Evolutionary conservation across 2,329 filamentous ascomycete species (phyloP), one percentile per base, ranked within the genome.

Genomic region (Gaeumannomyces tritici): DNA sequence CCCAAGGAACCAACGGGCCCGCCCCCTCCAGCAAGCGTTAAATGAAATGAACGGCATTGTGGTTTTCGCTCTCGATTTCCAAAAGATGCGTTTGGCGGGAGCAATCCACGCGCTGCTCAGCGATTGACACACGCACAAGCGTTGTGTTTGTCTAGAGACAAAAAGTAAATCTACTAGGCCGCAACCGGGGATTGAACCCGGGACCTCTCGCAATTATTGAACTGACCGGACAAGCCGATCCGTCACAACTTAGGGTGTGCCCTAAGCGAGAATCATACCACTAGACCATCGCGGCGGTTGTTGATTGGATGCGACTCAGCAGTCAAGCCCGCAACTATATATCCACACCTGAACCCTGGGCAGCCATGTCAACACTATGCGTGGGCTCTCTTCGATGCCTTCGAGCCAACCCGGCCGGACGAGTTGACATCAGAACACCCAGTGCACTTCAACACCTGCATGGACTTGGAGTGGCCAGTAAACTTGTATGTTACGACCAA

Each of bases 191-290:
- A 61, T 61, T 61, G 59, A 61, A 61, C 59, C 47, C 33, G 59
- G 59, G 59, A 61, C 59, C 59, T 61, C 59, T 61, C 59, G 59
- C 59, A 57, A 58, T n/a, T 24, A 51, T 51, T 51, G 42, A 51
- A 51, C 42, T 9, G 4, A 8, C 4, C 18, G 35, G 42, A 7
- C n/a, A 9, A n/a, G 18, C 42, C 42, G 24, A 24, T n/a, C 42
- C 11, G 42, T 9, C 11, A 11, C 42, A 51, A 51, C 42, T 51
- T 21, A 51, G 42, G 42, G 42, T 51, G 42, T n/a, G 42, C 42
- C 42, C 42, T 51, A 51, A 51, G 42, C 42, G 42, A 51, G 42
- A 51, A 51, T 51, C 42, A 51, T 51, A 51, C 42, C 42, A 51
- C 42, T 51, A 51, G 42, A 51, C 42, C 42, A 51, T 51, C 42